A percentile compares a stretch with the other conserved stretches of the same genome.
Evolutionary conservation across 305 asterid species (phyloP).

Genomic region (Caryopteris hybrid): DNA sequence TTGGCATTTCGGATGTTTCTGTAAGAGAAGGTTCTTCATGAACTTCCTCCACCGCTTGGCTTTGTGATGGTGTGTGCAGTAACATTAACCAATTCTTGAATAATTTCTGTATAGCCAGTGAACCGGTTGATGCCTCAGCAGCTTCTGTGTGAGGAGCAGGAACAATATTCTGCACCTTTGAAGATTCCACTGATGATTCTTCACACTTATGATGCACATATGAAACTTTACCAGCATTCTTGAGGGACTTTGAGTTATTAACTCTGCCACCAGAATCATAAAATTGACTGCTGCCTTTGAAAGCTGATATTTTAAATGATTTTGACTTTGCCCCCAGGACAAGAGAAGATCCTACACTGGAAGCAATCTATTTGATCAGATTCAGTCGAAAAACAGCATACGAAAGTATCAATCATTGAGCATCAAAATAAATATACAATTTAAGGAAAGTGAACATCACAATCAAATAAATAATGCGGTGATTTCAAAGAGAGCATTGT

Average conservation of each 20-base stretch:
- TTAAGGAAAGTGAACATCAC: background rate
- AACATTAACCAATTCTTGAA: slow-evolving; percentile 69
- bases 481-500: background rate
- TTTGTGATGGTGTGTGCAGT: slow-evolving; percentile 40
- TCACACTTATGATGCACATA: slow-evolving; percentile 53
- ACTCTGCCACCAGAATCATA: slow-evolving; percentile 46
- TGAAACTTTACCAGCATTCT: slow-evolving; percentile 45
- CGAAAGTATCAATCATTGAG: slow-evolving; percentile 1
- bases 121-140: slow-evolving; percentile 36
- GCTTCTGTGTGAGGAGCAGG: slow-evolving; percentile 44
- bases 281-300: slow-evolving; percentile 44
- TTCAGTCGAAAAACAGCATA: slow-evolving; percentile 6
- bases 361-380: slow-evolving; percentile 29
- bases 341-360: slow-evolving; percentile 49
- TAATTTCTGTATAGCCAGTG: slow-evolving; percentile 54
- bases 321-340: slow-evolving; percentile 38
- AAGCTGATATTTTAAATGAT: slow-evolving; percentile 53
- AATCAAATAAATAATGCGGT: background rate
- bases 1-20: slow-evolving; percentile 33
- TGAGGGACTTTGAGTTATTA: slow-evolving; percentile 48
- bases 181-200: slow-evolving; percentile 47
- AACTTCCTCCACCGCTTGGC: slow-evolving; percentile 31
- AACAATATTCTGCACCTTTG: slow-evolving; percentile 40
- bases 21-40: slow-evolving; percentile 36
- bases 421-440: background rate